Evolutionary conservation across 257 asterid species (phyloP).

Genomic region (Handroanthus guayacan): DNA sequence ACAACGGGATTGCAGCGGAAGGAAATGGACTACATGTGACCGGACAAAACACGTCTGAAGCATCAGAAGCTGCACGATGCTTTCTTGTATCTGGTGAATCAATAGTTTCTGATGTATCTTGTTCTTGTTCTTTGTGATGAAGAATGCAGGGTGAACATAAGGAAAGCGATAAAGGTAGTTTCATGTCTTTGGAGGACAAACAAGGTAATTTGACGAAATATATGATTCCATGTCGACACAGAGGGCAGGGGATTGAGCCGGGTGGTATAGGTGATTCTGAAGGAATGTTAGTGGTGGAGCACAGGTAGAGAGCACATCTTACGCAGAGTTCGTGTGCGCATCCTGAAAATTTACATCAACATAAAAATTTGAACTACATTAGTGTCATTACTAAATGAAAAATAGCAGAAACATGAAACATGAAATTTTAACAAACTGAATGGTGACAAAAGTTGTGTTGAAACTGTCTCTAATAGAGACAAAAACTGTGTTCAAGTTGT

Average conservation of each 20-base stretch:
- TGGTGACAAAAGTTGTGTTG: too few relatives aligned
- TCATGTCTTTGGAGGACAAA: constrained; percentile 57
- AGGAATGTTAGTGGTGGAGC: constrained; percentile 69
- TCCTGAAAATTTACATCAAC: constrained; percentile 46
- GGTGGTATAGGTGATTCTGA: constrained; percentile 60
- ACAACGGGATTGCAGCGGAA: constrained; percentile 69
- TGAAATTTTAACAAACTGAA: too few relatives aligned
- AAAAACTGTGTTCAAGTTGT: too few relatives aligned
- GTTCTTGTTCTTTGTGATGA: neutral
- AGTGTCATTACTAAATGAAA: neutral
- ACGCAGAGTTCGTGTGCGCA: constrained; percentile 73
- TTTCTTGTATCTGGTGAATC: constrained; percentile 2
- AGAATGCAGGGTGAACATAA: constrained; percentile 25
- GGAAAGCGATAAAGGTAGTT: constrained; percentile 55
- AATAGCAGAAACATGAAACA: too few relatives aligned
- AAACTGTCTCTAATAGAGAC: too few relatives aligned
- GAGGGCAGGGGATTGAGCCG: constrained; percentile 88
- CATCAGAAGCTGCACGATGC: neutral
- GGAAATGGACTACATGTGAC: constrained; percentile 85
- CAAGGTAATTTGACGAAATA: constrained; percentile 65
- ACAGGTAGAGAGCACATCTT: constrained; percentile 77
- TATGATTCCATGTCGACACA: constrained; percentile 72
- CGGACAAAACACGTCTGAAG: constrained; percentile 36
- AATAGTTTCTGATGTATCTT: neutral
- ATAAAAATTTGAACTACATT: neutral